Conservation (phyloP, 2,329 filamentous ascomycete genomes). For the Curvularia hawaiiensis region DNA sequence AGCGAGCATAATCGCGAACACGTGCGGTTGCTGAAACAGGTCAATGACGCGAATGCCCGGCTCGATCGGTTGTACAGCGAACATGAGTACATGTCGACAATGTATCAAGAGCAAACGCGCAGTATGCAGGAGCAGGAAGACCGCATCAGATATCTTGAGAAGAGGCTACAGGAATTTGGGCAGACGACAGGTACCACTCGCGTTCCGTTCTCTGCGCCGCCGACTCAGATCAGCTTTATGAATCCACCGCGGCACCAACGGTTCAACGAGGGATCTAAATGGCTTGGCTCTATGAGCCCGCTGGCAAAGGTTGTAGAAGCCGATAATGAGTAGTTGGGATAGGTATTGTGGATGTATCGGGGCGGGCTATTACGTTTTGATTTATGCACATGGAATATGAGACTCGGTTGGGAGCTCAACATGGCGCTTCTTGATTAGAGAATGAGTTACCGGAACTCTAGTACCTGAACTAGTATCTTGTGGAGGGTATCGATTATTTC, state of each 20-base stretch:
- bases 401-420: background rate
- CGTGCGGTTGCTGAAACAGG: constrained; percentile 7
- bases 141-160: constrained; percentile 39
- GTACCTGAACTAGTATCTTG: background rate
- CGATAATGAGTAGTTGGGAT: constrained; percentile 6
- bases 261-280: background rate
- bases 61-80: constrained; percentile 20
- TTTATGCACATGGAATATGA: background rate
- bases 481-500: background rate
- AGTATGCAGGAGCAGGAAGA: constrained; percentile 29
- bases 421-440: background rate
- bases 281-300: background rate
- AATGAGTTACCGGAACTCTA: background rate
- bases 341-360: background rate
- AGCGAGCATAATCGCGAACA: constrained; percentile 7
- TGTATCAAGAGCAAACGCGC: constrained; percentile 24
- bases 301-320: constrained; percentile 14
- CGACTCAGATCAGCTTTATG: constrained; percentile 18
- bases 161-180: constrained; percentile 31
- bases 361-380: background rate
- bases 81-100: constrained; percentile 19
- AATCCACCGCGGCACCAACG: constrained; percentile 15
- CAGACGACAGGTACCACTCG: background rate
- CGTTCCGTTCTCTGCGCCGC: constrained; percentile 21
- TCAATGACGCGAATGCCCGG: constrained; percentile 8